phyloP scores from a whole-genome alignment of 495 filamentous ascomycete species.

The Penicillium egyptiacum region DNA sequence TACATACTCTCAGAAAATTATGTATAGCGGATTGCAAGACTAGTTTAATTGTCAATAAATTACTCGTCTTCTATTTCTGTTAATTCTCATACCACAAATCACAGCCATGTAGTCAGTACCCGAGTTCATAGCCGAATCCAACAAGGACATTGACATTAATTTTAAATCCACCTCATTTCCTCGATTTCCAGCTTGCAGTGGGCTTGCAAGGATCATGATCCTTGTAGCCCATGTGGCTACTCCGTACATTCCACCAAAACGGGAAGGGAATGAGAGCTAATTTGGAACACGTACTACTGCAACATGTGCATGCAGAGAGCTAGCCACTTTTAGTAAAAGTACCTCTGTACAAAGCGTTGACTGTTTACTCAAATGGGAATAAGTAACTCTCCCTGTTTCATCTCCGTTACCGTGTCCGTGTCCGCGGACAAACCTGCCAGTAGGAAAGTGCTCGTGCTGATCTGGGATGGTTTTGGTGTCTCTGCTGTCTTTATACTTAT shows the following conservation, averaged over 20 bases:
- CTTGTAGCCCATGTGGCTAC: constrained; percentile 11
- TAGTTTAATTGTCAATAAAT: neutral
- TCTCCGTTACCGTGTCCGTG: neutral
- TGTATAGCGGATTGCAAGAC: neutral
- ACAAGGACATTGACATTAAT: neutral
- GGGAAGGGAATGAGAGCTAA: constrained; percentile 4
- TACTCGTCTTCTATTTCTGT: neutral
- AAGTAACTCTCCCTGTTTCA: neutral
- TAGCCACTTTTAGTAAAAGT: neutral
- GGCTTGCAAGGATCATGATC: constrained; percentile 5
- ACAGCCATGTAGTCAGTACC: neutral
- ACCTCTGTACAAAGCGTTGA: neutral
- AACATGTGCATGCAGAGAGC: constrained; percentile 1
- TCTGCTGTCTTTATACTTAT: neutral
- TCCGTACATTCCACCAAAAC: neutral
- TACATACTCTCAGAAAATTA: neutral
- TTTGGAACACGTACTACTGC: constrained; percentile 10
- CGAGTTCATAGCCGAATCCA: neutral
- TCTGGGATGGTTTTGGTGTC: neutral
- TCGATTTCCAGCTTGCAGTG: neutral
- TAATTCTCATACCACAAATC: no score
- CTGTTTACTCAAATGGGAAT: neutral
- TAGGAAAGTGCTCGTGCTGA: constrained; percentile 2
- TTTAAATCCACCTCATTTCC: neutral
- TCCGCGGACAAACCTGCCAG: neutral